These are phyloP conservation scores for Aleurites moluccanus DNA, from an alignment of 441 rosid species.

Conservation along the genomic window DNA sequence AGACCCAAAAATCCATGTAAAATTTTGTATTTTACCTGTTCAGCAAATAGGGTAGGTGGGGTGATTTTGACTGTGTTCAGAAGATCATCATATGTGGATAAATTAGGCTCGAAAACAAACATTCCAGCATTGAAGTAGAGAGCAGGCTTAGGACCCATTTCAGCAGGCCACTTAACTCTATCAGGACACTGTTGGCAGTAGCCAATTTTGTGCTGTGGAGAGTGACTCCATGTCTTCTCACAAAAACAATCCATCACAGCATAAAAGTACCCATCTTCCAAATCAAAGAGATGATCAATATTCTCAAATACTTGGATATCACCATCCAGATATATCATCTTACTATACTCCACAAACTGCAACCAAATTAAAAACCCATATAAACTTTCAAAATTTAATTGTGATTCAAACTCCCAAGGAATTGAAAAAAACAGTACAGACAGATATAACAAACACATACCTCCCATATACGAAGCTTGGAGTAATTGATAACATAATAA, in stretches of 20 bases:
- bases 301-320: constrained; percentile 74
- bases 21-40: constrained; percentile 37
- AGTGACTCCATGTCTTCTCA: constrained; percentile 68
- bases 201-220: constrained; percentile 49
- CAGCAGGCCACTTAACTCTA: constrained; percentile 51
- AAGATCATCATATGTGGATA: constrained; percentile 41
- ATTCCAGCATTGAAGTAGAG: constrained; percentile 79
- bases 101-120: constrained; percentile 61
- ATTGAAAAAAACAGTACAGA: too few species aligned
- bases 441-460: constrained; percentile 27
- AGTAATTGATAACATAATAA: constrained; percentile 84
- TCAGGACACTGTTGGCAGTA: constrained; percentile 71
- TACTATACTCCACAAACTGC: constrained; percentile 66
- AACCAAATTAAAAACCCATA: background rate
- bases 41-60: constrained; percentile 63
- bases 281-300: constrained; percentile 64
- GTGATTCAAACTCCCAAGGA: too few species aligned
- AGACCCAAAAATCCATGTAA: background rate
- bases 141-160: constrained; percentile 56
- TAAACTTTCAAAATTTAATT: too few species aligned
- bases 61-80: constrained; percentile 42
- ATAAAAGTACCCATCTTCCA: constrained; percentile 47
- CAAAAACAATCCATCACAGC: constrained; percentile 81
- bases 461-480: constrained; percentile 95
- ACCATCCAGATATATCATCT: constrained; percentile 78